phyloP scores from a whole-genome alignment of 2,329 filamentous ascomycete species.

The Ceratocystis destructans region DNA sequence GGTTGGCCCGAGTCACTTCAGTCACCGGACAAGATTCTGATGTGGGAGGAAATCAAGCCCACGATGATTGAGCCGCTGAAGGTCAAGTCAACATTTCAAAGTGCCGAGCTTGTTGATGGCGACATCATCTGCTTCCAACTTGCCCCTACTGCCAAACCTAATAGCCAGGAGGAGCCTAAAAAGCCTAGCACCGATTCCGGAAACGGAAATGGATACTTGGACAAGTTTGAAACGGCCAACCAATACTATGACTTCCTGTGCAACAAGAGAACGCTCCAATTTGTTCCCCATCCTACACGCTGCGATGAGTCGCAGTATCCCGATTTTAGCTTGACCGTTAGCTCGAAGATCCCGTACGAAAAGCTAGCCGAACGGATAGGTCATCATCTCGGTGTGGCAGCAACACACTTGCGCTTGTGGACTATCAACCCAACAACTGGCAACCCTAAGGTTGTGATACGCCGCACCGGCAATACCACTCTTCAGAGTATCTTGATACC shows the following conservation, averaged over 20 bases:
- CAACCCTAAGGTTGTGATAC: conserved; percentile 64
- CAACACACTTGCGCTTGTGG: conserved; percentile 82
- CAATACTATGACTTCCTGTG: conserved; percentile 89
- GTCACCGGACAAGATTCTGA: conserved; percentile 45
- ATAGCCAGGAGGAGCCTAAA: neutral
- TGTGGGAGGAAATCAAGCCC: conserved; percentile 97
- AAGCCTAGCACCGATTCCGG: neutral
- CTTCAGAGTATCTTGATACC: conserved; percentile 66
- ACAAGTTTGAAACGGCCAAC: conserved; percentile 55
- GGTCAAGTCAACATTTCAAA: conserved; percentile 72
- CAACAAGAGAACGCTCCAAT: conserved; percentile 66
- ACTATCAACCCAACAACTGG: conserved; percentile 66
- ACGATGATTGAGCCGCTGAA: conserved; percentile 95
- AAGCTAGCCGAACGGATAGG: conserved; percentile 72
- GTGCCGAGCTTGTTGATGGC: conserved; percentile 90
- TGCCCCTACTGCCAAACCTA: neutral
- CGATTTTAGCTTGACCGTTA: conserved; percentile 63
- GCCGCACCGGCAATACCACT: conserved; percentile 56
- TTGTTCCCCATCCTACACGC: conserved; percentile 51
- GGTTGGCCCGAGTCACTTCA: conserved; percentile 65
- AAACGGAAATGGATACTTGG: conserved; percentile 24
- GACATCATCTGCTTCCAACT: conserved; percentile 90
- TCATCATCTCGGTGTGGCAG: conserved; percentile 58
- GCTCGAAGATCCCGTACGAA: conserved; percentile 81
- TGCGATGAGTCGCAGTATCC: conserved; percentile 46